Evolutionary conservation across 257 asterid genomes (phyloP).

Genomic region (Asclepias syriaca): DNA sequence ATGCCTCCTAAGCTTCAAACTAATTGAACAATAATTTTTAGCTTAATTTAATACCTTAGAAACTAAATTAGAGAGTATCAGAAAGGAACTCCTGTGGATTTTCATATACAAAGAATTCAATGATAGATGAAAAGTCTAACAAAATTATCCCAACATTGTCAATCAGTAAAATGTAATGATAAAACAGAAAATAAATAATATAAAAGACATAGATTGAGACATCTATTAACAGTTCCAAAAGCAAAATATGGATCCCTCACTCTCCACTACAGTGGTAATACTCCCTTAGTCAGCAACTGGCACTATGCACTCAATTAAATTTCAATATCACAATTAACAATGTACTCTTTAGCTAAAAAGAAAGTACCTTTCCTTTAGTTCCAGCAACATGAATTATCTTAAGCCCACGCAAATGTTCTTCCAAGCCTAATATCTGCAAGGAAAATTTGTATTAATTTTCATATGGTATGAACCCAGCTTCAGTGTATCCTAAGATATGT

Average conservation of each 20-base stretch:
- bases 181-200: not conserved
- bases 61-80: not conserved
- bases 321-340: not conserved
- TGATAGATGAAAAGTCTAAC: no score
- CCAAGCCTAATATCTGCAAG: conserved; percentile 71
- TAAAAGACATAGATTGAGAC: not conserved
- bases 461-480: not conserved
- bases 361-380: conserved; percentile 85
- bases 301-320: not conserved
- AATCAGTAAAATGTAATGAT: no score
- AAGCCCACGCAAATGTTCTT: conserved; percentile 50
- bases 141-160: no score
- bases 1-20: not conserved
- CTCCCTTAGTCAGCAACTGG: not conserved
- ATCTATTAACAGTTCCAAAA: not conserved
- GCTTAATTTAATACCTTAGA: not conserved
- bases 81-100: not conserved
- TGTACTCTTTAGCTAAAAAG: not conserved
- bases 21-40: conserved; percentile 1
- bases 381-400: conserved; percentile 87
- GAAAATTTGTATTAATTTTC: conserved; percentile 13
- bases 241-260: not conserved
- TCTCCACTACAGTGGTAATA: not conserved
- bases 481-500: not conserved
- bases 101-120: not conserved